Base-by-base conservation (phyloP, 2,329 filamentous ascomycete species). In the Phyllosticta citrichinensis region DNA sequence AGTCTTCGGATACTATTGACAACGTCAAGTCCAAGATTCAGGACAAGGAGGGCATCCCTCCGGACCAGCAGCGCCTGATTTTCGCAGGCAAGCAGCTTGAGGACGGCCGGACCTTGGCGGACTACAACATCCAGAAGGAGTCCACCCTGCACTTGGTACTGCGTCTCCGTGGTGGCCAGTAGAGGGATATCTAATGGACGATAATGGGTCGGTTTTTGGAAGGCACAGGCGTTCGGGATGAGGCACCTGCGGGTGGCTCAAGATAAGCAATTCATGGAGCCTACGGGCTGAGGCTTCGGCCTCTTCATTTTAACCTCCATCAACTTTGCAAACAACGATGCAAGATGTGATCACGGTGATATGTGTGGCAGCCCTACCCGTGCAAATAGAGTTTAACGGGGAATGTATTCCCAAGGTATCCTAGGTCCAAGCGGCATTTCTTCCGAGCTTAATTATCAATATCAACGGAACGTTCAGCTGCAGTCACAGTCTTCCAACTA, bases 21-120 rank as follows among this genome's bases (percentile, higher is more conserved):
- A 96, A 96, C 65, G 92, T 97, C 1, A 96, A 96, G 80, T 83
- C 80, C 5, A 96, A 97, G 83, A 97, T 97, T 52, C 83, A 87
- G 71, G 83, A 85, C 65, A 87, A 87, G 76, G 84, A 87, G 77
- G 92, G 92, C 24, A 96, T 97, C 60, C 92, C 92, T 0, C 92
- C 92, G 1, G 92, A 96, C 75, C 92, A 96, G 76, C 92, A 96
- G 77, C 91, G 92, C 69, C 79, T 96, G 12, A 96, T 96, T 72
- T 96, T 96, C 65, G 91, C 91, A 55, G 91, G 91, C 63, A 96
- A 96, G 84, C 91, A 96, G 76, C 78, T 96, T 1, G 91, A 96
- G 74, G 91, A 97, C 68, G 92, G 92, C 56, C 89, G 92, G 22
- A 97, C 92, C 0, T 81, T 97, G 0, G 88, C 85, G 57, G 93